phyloP scores from a whole-genome alignment of 768 basidiomycete species.

The Asterophora parasitica region DNA sequence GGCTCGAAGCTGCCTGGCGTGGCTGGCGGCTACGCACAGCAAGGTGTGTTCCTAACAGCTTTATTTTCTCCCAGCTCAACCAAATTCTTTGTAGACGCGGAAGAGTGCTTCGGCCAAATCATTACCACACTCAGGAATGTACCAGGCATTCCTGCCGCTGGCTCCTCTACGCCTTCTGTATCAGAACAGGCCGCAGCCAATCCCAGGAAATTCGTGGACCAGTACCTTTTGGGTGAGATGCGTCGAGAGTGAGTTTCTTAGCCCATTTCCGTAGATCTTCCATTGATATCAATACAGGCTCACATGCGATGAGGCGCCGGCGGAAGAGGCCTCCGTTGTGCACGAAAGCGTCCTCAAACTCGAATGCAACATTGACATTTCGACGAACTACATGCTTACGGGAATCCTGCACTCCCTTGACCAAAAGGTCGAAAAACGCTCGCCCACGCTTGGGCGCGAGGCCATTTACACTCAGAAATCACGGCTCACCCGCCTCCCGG shows the following conservation, averaged over 20 bases:
- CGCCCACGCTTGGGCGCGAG: slow-evolving; percentile 71
- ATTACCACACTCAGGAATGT: slow-evolving; percentile 70
- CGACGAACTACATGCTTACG: slow-evolving; percentile 83
- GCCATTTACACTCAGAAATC: slow-evolving; percentile 80
- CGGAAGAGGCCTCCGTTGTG: slow-evolving; percentile 62
- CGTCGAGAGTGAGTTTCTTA: slow-evolving; percentile 50
- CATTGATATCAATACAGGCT: slow-evolving; percentile 41
- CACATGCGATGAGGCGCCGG: slow-evolving; percentile 75
- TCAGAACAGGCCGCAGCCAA: slow-evolving; percentile 23
- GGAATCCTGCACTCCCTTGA: slow-evolving; percentile 85
- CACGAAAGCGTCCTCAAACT: slow-evolving; percentile 81
- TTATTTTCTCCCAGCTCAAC: neutral
- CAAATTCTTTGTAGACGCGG: slow-evolving; percentile 58
- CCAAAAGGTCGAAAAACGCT: slow-evolving; percentile 81
- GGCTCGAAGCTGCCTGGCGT: slow-evolving; percentile 32
- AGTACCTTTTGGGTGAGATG: slow-evolving; percentile 78
- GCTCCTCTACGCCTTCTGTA: slow-evolving; percentile 11
- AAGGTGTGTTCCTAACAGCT: slow-evolving; percentile 43
- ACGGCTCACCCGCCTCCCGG: slow-evolving; percentile 77
- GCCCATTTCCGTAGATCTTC: neutral
- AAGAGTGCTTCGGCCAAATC: slow-evolving; percentile 83
- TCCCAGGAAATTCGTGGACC: slow-evolving; percentile 65
- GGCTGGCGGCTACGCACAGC: slow-evolving; percentile 67
- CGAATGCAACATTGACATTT: slow-evolving; percentile 84
- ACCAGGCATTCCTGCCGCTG: slow-evolving; percentile 35